A percentile compares a stretch with the other conserved stretches of the same genome.
Evolutionary conservation across 345 rosid genomes (phyloP).

Genomic region (Hibiscus tridactylites): DNA sequence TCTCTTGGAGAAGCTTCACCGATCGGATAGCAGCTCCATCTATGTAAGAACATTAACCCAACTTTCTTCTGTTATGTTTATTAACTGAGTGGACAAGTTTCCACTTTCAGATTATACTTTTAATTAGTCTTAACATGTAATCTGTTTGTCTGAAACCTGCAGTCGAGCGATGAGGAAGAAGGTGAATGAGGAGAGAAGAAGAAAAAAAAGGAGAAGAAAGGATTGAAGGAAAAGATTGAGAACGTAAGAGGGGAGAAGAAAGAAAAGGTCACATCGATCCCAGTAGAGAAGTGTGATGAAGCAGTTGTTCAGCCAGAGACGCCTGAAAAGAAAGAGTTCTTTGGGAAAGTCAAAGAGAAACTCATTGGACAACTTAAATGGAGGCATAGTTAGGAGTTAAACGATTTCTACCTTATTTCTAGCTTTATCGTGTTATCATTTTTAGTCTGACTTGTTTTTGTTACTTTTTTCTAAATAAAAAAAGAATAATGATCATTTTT

Average conservation of each 20-base stretch:
- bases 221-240: not conserved
- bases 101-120: no score
- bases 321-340: slow-evolving; percentile 50
- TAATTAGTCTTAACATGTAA: not conserved
- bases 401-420: no score
- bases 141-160: not conserved
- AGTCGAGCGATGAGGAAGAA: slow-evolving; percentile 90
- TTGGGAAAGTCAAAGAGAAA: slow-evolving; percentile 58
- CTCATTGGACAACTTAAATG: slow-evolving; percentile 54
- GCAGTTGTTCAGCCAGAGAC: not conserved
- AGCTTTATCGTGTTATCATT: no score
- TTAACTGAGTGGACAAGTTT: not conserved
- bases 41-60: slow-evolving; percentile 52
- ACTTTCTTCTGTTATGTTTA: not conserved
- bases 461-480: no score
- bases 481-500: no score
- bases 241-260: not conserved
- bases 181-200: slow-evolving; percentile 49
- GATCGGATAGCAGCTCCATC: slow-evolving; percentile 62
- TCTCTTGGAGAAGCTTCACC: slow-evolving; percentile 65
- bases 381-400: no score
- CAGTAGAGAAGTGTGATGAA: slow-evolving; percentile 12
- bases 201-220: slow-evolving; percentile 25
- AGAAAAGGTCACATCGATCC: slow-evolving; percentile 30
- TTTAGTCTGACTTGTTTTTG: no score